Base-by-base conservation (phyloP, 2,329 filamentous ascomycete species). In the Tolypocladium inflatum region DNA sequence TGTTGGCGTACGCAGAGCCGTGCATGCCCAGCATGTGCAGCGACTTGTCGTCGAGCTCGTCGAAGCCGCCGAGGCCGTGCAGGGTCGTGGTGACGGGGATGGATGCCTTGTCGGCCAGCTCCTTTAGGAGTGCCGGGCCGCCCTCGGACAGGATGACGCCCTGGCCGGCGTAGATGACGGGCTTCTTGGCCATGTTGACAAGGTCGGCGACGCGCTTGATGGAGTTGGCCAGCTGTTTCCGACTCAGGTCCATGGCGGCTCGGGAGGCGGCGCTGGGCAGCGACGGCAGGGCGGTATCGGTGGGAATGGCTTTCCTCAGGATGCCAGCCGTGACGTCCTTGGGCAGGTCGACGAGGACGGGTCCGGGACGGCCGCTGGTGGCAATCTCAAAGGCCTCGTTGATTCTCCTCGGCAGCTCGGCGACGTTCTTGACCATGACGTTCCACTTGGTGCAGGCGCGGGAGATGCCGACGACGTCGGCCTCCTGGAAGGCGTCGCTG, bases 21-120 rank as follows among this genome's bases (percentile, higher is more conserved):
- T 97, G 93, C 94, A 97, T 97, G 63, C 94, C 94, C 37, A 97
- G 85, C 94, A 99, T 99, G 77, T 97, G 92, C 55, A 97, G 82
- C 51, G 92, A 89, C 82, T 96, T 97, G 64, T 91, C 85, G 68
- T 97, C 91, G 15, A 94, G 83, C 78, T 97, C 94, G 68, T 97
- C 92, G 64, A 88, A 97, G 26, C 85, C 90, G 67, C 94, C 94
- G 10, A 99, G 84, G 66, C 92, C 94, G 68, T 96, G 92, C 8
- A 99, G 86, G 57, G 94, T 97, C 33, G 94, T 97, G 19, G 93
- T 97, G 48, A 99, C 94, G 55, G 94, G 94, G 63, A 97, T 95
- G 60, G 86, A 88, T 39, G 87, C 84, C 82, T 95, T 97, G 48
- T 97, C 91, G 2, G 91, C 79, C n/a, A 97, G 82, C 71, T 91